Conservation (phyloP, 331 rosid species). For the Phaseolus coccineus region DNA sequence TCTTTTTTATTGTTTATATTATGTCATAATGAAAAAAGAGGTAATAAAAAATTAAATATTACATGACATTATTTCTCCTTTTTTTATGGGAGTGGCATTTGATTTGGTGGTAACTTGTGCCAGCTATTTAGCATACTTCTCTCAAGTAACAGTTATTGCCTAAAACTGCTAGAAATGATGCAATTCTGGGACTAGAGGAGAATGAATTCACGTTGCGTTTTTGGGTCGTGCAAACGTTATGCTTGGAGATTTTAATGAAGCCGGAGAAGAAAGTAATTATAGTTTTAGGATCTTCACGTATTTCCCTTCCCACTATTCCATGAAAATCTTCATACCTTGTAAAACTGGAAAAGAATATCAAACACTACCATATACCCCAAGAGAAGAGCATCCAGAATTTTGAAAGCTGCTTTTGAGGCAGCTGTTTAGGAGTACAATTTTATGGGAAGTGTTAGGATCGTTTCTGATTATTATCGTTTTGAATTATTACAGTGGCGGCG, state of each 20-base stretch:
- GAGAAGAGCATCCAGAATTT: background rate
- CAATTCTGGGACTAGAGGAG: constrained; percentile 31
- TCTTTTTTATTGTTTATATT: no score
- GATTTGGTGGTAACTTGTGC: constrained; percentile 29
- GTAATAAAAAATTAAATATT: no score
- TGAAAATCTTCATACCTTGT: background rate
- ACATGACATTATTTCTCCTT: background rate
- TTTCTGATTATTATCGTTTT: constrained; percentile 59
- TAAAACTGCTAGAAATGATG: constrained; percentile 38
- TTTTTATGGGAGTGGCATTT: background rate
- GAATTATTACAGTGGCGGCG: constrained; percentile 92
- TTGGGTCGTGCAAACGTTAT: constrained; percentile 45
- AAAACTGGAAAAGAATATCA: background rate
- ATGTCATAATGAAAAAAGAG: no score
- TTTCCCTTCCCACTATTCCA: background rate
- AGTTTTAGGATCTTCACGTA: constrained; percentile 5
- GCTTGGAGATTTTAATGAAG: constrained; percentile 45
- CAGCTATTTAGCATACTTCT: constrained; percentile 43
- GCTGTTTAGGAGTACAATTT: constrained; percentile 5
- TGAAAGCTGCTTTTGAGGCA: background rate
- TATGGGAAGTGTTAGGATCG: constrained; percentile 51
- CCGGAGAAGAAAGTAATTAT: background rate
- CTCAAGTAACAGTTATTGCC: constrained; percentile 41
- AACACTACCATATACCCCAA: no score
- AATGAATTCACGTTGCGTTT: constrained; percentile 37